Conservation (phyloP, 1,284 basidiomycete species). For the Cryptococcus hybrid region DNA sequence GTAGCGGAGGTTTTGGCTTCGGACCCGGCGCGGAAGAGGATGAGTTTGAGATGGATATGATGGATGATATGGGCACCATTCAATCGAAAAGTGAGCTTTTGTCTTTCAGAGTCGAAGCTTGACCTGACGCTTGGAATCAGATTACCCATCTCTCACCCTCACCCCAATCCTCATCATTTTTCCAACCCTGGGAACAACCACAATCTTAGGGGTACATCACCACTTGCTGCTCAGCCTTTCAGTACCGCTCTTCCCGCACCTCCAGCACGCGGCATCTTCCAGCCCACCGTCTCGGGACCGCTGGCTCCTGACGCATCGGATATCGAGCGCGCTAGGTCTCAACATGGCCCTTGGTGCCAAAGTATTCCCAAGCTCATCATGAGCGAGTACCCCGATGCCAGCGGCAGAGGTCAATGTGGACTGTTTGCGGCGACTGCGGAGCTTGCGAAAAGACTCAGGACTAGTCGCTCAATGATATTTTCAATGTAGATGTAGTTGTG, state of each 20-base stretch:
- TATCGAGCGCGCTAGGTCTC: constrained; percentile 36
- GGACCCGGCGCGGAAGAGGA: constrained; percentile 48
- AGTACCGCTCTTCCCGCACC: constrained; percentile 38
- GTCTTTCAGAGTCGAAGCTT: background rate
- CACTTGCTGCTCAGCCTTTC: constrained; percentile 41
- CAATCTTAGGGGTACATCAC: constrained; percentile 16
- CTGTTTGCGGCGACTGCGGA: constrained; percentile 46
- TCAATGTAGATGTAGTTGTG: background rate
- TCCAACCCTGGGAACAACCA: constrained; percentile 12
- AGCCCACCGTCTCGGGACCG: constrained; percentile 28
- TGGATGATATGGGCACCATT: constrained; percentile 14
- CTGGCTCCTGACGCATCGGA: constrained; percentile 25
- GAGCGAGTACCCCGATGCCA: constrained; percentile 44
- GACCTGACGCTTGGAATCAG: constrained; percentile 11
- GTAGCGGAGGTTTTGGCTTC: constrained; percentile 44
- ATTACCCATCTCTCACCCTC: constrained; percentile 10
- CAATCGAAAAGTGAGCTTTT: constrained; percentile 11
- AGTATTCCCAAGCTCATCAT: constrained; percentile 45
- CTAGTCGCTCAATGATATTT: background rate
- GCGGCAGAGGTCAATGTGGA: constrained; percentile 46
- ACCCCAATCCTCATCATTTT: constrained; percentile 29
- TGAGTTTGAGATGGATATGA: constrained; percentile 28
- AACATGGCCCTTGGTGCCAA: constrained; percentile 46
- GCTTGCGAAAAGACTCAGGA: constrained; percentile 30
- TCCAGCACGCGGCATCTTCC: constrained; percentile 32